A percentile compares a stretch with the other conserved stretches of the same genome.
These are phyloP conservation scores for Corrigiola litoralis DNA, from an alignment of 179 eudicot species.

Conservation along the genomic window DNA sequence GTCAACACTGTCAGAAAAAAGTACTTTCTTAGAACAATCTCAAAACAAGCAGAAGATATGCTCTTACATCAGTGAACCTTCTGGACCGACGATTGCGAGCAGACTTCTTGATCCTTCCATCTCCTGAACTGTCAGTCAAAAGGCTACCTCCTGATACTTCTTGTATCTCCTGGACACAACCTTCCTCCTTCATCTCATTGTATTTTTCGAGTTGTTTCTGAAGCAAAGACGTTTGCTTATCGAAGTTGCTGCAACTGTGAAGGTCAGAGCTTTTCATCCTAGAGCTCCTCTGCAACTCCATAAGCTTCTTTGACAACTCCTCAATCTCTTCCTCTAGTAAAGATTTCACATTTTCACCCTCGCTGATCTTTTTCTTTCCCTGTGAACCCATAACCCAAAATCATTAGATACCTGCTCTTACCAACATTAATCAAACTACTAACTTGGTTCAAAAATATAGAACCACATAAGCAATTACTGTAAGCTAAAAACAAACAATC, in stretches of 20 bases:
- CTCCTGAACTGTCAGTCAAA: neutral
- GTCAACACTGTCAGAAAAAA: neutral
- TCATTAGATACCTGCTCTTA: neutral
- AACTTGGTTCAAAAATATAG: neutral
- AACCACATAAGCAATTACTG: neutral
- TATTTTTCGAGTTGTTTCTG: conserved; percentile 40
- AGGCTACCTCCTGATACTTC: conserved; percentile 17
- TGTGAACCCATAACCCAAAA: conserved; percentile 16
- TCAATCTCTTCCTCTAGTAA: conserved; percentile 70
- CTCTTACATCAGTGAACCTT: conserved; percentile 34
- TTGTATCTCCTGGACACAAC: conserved; percentile 4
- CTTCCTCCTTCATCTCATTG: conserved; percentile 7
- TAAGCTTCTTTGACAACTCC: conserved; percentile 57
- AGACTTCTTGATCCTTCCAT: neutral
- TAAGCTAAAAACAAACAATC: neutral
- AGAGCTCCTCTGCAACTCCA: conserved; percentile 46
- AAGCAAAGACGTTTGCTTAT: conserved; percentile 51
- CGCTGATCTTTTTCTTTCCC: conserved; percentile 74
- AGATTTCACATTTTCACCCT: conserved; percentile 47
- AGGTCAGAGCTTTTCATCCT: conserved; percentile 32
- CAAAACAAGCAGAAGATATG: neutral
- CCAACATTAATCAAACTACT: neutral
- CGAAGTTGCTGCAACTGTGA: conserved; percentile 48
- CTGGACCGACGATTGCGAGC: conserved; percentile 8
- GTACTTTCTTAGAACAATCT: neutral